Evolutionary conservation across 2,329 filamentous ascomycete genomes (phyloP), one percentile per base, ranked within the genome.

Genomic region (Penicillium sp.): DNA sequence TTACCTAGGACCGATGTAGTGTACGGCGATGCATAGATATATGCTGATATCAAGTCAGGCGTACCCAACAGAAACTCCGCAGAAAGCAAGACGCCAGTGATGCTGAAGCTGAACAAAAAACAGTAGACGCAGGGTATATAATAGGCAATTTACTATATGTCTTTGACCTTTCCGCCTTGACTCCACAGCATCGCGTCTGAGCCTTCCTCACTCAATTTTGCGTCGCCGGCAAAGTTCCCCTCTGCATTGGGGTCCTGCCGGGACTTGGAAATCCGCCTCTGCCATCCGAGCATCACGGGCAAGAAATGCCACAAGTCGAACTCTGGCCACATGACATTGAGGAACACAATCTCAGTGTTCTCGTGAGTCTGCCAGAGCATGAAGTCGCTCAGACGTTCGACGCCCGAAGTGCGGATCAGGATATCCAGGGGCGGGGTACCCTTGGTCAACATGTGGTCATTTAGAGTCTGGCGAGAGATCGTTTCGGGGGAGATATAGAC

Each of bases 361-460:
- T 95, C 82, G 64, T 97, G 90, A 61, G 88, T 93, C 70, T 98
- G 93, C 93, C 93, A 98, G 31, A 98, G 82, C 90, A 98, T 93
- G 62, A 97, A 98, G 67, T 98, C 93, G 64, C 89, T 96, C 52
- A 98, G 75, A 43, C 93, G 80, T 68, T 90, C 85, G 13, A 98
- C 93, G 26, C 90, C 91, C 55, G 89, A 96, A 4, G 93, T 98
- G 44, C 93, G 82, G 44, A 98, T 79, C 48, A 98, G 83, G 12
- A 98, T 78, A 64, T 98, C 93, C 37, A 97, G 74, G 1, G 93
- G 93, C 15, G 93, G 93, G 54, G 87, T 84, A 46, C 82, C 81
- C 43, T 85, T 81, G 4, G 91, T 97, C 71, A 95, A 93, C 73
- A 94, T 88, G 70, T 96, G 88, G 53, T 82, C 81, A 47, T 84